Percentiles rank a stretch among this genome's conserved stretches.
These are phyloP conservation scores for Russula earlei DNA, from an alignment of 768 basidiomycete genomes.

Conservation along the genomic window DNA sequence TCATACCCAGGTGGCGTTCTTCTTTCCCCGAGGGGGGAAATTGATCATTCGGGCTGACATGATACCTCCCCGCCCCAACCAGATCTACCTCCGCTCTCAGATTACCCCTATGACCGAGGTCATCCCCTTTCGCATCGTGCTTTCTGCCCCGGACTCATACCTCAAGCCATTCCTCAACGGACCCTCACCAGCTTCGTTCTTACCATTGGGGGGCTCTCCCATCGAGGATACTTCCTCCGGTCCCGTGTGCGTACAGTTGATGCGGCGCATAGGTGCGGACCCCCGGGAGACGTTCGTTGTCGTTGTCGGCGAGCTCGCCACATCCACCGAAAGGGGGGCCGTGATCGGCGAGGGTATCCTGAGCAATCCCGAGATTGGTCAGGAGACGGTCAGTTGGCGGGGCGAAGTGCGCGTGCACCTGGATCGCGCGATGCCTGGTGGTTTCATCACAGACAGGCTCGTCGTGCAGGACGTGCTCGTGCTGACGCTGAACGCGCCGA, in stretches of 20 bases:
- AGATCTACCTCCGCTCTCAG: conserved; percentile 18
- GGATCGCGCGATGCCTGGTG: neutral
- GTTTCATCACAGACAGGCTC: conserved; percentile 7
- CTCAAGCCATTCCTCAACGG: conserved; percentile 1
- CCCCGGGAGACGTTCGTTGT: conserved; percentile 11
- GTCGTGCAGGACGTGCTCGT: conserved; percentile 12
- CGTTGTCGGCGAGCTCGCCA: neutral
- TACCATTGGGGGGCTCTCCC: neutral
- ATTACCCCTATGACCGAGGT: conserved; percentile 2
- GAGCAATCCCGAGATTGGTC: neutral
- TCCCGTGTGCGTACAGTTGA: conserved; percentile 5
- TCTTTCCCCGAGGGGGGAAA: neutral
- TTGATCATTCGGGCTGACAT: neutral
- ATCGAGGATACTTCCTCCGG: neutral
- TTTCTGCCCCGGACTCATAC: conserved; percentile 13
- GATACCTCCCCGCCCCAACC: too few species aligned
- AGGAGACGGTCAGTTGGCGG: conserved; percentile 10
- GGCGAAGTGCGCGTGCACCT: conserved; percentile 8
- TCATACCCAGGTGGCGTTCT: conserved; percentile 9
- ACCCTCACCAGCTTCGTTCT: conserved; percentile 5
- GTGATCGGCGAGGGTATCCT: neutral
- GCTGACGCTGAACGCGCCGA: conserved; percentile 1
- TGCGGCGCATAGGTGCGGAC: conserved; percentile 6
- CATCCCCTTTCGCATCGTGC: conserved; percentile 8
- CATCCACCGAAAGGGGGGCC: neutral